Conservation (phyloP, 2,329 filamentous ascomycete species). For the Graphilbum ipis-grandicollis region DNA sequence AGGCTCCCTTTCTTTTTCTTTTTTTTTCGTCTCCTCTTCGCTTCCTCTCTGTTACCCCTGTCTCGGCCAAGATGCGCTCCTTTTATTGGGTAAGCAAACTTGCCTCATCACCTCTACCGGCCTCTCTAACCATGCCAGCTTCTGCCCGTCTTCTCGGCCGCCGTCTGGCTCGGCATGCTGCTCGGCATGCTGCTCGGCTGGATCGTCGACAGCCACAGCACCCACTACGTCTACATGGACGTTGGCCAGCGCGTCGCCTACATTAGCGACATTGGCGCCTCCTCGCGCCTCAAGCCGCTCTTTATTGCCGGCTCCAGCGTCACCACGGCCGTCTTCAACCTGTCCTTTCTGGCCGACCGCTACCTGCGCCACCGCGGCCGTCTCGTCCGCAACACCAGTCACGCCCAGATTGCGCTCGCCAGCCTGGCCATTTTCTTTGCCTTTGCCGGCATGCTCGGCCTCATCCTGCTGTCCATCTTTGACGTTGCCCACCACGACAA, state of each 20-base stretch:
- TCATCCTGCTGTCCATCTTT: slow-evolving; percentile 74
- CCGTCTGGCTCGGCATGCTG: slow-evolving; percentile 49
- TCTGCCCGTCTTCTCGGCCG: slow-evolving; percentile 50
- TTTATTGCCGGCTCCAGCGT: slow-evolving; percentile 58
- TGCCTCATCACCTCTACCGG: too few species aligned
- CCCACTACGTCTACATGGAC: slow-evolving; percentile 44
- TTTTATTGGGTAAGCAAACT: too few species aligned
- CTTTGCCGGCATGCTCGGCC: slow-evolving; percentile 55
- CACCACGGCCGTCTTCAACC: slow-evolving; percentile 64
- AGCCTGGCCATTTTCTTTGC: slow-evolving; percentile 48
- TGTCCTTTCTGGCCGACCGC: slow-evolving; percentile 65
- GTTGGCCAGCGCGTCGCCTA: slow-evolving; percentile 45
- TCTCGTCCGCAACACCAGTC: slow-evolving; percentile 53
- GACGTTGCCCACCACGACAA: slow-evolving; percentile 54
- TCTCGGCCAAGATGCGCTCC: not conserved
- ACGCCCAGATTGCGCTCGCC: slow-evolving; percentile 44
- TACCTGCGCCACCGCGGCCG: slow-evolving; percentile 71
- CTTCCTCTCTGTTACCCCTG: not conserved
- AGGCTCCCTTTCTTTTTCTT: not conserved
- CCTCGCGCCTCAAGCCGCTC: slow-evolving; percentile 49
- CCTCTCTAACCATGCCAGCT: slow-evolving; percentile 22
- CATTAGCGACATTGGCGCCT: slow-evolving; percentile 48
- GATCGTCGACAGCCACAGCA: slow-evolving; percentile 36
- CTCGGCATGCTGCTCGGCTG: slow-evolving; percentile 56
- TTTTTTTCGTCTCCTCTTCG: not conserved